These are phyloP conservation scores for Penicillium maclennaniae DNA, from an alignment of 495 filamentous ascomycete species.

Conservation along the genomic window DNA sequence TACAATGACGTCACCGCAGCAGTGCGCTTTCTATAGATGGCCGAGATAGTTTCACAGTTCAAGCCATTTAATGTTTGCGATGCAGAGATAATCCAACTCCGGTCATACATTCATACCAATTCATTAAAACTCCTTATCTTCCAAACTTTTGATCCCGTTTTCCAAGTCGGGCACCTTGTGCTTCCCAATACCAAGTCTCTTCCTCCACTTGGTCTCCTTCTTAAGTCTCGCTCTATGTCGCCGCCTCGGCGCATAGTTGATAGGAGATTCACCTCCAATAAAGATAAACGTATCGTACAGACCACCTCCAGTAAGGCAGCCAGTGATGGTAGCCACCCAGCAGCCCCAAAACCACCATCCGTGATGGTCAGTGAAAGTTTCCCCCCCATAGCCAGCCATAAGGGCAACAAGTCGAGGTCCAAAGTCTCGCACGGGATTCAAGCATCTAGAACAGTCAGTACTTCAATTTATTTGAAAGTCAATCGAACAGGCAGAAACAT, in stretches of 20 bases:
- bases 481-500: neutral
- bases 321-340: slow-evolving; percentile 23
- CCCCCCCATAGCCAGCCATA: slow-evolving; percentile 23
- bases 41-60: neutral
- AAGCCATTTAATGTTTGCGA: neutral
- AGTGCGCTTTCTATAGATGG: too few species aligned
- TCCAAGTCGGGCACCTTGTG: neutral
- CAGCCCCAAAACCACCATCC: slow-evolving; percentile 26
- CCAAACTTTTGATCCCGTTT: slow-evolving; percentile 10
- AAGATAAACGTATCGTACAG: slow-evolving; percentile 24
- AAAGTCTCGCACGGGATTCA: slow-evolving; percentile 21
- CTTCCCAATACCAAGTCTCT: slow-evolving; percentile 12
- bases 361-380: slow-evolving; percentile 2
- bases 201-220: slow-evolving; percentile 14
- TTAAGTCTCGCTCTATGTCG: slow-evolving; percentile 13
- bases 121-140: neutral
- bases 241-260: slow-evolving; percentile 20
- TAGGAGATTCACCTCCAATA: slow-evolving; percentile 20
- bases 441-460: slow-evolving; percentile 9
- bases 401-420: slow-evolving; percentile 22
- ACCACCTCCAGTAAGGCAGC: slow-evolving; percentile 10
- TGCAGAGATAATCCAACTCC: neutral
- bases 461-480: too few species aligned
- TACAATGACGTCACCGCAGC: too few species aligned
- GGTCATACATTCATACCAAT: neutral